Evolutionary conservation across 2,329 filamentous ascomycete species (phyloP), one percentile per base, ranked within the genome.

Genomic region (Cryphonectria naterciae): DNA sequence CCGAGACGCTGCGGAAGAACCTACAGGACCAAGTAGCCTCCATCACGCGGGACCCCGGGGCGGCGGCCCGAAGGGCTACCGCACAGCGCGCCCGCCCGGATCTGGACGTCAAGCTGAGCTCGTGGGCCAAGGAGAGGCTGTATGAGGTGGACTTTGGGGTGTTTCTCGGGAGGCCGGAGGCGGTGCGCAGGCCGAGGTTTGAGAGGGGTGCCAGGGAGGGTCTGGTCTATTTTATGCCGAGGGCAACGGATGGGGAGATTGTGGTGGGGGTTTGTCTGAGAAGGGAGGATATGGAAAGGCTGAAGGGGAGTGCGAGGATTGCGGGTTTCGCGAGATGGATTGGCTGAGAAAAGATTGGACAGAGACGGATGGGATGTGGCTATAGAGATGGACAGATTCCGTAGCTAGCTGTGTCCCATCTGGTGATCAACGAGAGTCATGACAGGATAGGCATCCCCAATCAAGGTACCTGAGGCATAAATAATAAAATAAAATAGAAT

Each of bases 71-170:
- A 70, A 77, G 71, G 0, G 71, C 17, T 7, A 58, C 0, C 73
- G 84, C 4, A 80, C 78, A 1, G 80, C 80, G 0, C 76, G 74
- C 4, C 68, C 84, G 2, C 79, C 85, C 41, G 73, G 81, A 0
- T 76, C 58, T 75, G 0, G 85, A 88, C 54, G 77, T 89, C 3
- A 83, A 85, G 80, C 72, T 89, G 7, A 88, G 85, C 70, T 89
- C 86, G 0, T 89, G 86, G 87, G 81, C 82, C 0, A 85, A 85
- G 67, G 75, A 85, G 2, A 77, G 81, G 4, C 79, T 78, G 22
- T 85, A 84, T 72, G 77, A 81, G 0, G 77, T 84, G 7, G 84
- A 87, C 61, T 89, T 89, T 69, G 79, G 79, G 0, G 73, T 83
- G 1, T 82, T 81, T 0, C 73, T 88, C 2, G 86, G 86, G 0